Evolutionary conservation across 495 filamentous ascomycete genomes (phyloP).

Genomic region (Penicillium cinerascens): DNA sequence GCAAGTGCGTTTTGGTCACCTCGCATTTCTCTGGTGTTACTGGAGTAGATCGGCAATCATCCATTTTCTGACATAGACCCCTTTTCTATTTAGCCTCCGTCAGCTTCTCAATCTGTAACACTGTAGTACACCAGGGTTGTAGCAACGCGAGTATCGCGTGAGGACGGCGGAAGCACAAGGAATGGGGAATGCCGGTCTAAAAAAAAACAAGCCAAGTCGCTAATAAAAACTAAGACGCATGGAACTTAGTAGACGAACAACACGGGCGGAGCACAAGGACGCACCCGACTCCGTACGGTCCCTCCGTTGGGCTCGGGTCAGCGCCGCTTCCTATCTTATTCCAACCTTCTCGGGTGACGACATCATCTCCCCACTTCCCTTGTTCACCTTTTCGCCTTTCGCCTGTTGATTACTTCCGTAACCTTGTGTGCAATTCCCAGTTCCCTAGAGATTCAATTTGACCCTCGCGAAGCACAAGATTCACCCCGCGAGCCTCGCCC

Average conservation of each 20-base stretch:
- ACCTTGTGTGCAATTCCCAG: too few species aligned
- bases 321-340: neutral
- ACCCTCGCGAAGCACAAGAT: neutral
- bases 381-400: neutral
- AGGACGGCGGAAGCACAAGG: too few species aligned
- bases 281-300: too few species aligned
- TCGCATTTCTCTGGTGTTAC: neutral
- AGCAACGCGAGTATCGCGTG: too few species aligned
- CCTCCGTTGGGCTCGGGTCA: neutral
- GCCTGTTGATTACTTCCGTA: neutral
- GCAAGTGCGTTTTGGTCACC: neutral
- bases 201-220: too few species aligned
- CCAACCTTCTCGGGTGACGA: slow-evolving; percentile 15
- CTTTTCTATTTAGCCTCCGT: neutral
- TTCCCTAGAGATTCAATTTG: too few species aligned
- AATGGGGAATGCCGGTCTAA: too few species aligned
- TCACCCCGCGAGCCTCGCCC: neutral
- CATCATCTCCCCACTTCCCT: slow-evolving; percentile 15
- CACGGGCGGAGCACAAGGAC: too few species aligned
- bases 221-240: neutral
- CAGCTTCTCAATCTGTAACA: neutral
- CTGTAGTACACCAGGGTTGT: neutral
- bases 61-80: too few species aligned
- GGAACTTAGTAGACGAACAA: neutral
- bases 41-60: neutral